These are phyloP conservation scores for Talaromyces sp. DNA, from an alignment of 2,329 filamentous ascomycete species.

Conservation along the genomic window DNA sequence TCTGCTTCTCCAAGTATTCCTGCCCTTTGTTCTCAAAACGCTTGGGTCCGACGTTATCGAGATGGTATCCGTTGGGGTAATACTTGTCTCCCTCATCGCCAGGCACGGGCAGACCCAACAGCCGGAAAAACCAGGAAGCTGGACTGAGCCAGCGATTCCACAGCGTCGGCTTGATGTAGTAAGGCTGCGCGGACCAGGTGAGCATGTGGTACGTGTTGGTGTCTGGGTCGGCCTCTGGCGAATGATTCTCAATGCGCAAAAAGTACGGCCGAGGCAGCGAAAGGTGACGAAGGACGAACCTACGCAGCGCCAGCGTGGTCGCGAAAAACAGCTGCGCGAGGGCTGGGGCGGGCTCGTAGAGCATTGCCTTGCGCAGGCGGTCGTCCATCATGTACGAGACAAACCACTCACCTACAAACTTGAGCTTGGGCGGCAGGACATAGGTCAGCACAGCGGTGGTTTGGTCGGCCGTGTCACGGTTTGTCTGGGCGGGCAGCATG, in stretches of 20 bases:
- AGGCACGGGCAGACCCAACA: conserved; percentile 43
- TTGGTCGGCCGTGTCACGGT: conserved; percentile 51
- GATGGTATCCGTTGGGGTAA: conserved; percentile 44
- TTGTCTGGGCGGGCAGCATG: conserved; percentile 53
- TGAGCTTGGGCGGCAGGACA: conserved; percentile 44
- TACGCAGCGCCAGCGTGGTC: conserved; percentile 47
- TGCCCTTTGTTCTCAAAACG: conserved; percentile 49
- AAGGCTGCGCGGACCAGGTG: conserved; percentile 59
- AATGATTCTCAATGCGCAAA: conserved; percentile 34
- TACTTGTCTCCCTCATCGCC: conserved; percentile 45
- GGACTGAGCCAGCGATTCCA: conserved; percentile 59
- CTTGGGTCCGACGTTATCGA: conserved; percentile 58
- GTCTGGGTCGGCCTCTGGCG: conserved; percentile 47
- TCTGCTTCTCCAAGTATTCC: conserved; percentile 43
- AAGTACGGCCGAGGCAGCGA: conserved; percentile 52
- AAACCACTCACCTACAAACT: conserved; percentile 46
- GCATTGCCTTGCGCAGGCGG: conserved; percentile 59
- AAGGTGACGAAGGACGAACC: conserved; percentile 54
- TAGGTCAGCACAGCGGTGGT: conserved; percentile 59
- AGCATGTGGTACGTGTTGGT: conserved; percentile 49
- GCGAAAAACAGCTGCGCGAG: conserved; percentile 38
- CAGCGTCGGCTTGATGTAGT: conserved; percentile 56
- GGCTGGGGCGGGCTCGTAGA: conserved; percentile 44
- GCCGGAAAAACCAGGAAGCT: conserved; percentile 45
- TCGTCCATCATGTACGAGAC: conserved; percentile 60